These are phyloP conservation scores for Vanrija sp. DNA, from an alignment of 1,284 basidiomycete genomes.

Conservation along the genomic window DNA sequence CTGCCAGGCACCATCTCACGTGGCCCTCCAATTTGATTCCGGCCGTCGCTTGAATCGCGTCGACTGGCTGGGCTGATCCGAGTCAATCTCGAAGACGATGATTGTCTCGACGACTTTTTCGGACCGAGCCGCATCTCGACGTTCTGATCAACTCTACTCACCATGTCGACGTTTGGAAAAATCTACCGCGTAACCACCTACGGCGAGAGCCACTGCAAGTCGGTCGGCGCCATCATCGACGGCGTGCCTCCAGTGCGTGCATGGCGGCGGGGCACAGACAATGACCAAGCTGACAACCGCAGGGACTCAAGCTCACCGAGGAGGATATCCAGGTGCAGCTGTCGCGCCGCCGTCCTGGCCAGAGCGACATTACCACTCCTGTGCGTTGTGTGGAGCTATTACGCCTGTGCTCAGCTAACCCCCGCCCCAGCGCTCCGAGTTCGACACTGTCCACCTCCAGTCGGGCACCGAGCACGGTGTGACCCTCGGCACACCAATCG, in stretches of 20 bases:
- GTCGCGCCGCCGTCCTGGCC: constrained; percentile 86
- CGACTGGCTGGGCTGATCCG: too few species aligned
- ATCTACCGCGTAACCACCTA: constrained; percentile 94
- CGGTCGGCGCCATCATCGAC: constrained; percentile 95
- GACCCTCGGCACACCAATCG: constrained; percentile 96
- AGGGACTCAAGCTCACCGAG: constrained; percentile 78
- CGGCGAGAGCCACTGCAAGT: constrained; percentile 95
- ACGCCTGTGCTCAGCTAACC: background rate
- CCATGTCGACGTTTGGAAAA: constrained; percentile 89
- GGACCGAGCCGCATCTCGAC: background rate
- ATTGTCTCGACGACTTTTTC: background rate
- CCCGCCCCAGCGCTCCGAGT: constrained; percentile 87
- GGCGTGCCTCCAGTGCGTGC: constrained; percentile 71
- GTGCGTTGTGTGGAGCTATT: constrained; percentile 53
- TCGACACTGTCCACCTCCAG: constrained; percentile 89
- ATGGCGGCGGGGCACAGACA: background rate
- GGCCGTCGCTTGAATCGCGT: too few species aligned
- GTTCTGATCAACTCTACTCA: constrained; percentile 9
- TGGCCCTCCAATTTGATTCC: background rate
- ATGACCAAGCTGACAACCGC: constrained; percentile 1
- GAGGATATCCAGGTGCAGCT: constrained; percentile 90
- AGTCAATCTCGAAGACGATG: background rate
- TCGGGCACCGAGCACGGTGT: constrained; percentile 91
- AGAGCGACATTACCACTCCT: constrained; percentile 94
- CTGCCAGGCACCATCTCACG: too few species aligned